Percentiles rank a stretch among this genome's conserved stretches.
phyloP scores from a whole-genome alignment of 345 rosid species.

The Hypericum perforatum region DNA sequence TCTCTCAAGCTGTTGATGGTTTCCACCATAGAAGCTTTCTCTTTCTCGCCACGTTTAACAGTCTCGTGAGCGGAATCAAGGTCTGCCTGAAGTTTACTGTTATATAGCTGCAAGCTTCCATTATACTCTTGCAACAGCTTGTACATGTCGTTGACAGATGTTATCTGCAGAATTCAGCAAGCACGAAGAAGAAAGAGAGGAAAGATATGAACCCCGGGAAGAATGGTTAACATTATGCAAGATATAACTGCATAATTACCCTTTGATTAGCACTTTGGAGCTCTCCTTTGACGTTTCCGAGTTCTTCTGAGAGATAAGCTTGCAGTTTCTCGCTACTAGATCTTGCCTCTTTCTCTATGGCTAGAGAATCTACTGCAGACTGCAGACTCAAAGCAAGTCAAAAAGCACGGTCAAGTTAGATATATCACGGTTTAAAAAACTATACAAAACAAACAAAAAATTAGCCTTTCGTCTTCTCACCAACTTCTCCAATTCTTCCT shows the following conservation, averaged over 20 bases:
- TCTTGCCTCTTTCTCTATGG: conserved; percentile 70
- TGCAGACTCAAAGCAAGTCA: conserved; percentile 17
- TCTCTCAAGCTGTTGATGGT: conserved; percentile 66
- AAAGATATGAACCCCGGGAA: not conserved
- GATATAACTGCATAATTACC: conserved; percentile 37
- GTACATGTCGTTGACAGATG: conserved; percentile 92
- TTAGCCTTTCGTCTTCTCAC: conserved; percentile 31
- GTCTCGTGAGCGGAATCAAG: conserved; percentile 71
- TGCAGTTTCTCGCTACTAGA: conserved; percentile 56
- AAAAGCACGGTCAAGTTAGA: conserved; percentile 7
- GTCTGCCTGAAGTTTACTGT: conserved; percentile 89
- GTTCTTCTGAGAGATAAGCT: conserved; percentile 68
- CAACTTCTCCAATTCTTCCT: conserved; percentile 80
- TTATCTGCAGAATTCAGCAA: conserved; percentile 44
- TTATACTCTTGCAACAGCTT: conserved; percentile 89
- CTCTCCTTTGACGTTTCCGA: conserved; percentile 69
- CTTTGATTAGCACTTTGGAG: conserved; percentile 86
- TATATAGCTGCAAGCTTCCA: conserved; percentile 86
- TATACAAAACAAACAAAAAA: not conserved
- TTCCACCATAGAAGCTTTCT: conserved; percentile 65
- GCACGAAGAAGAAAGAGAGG: not conserved
- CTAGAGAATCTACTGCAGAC: conserved; percentile 74
- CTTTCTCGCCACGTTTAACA: conserved; percentile 76
- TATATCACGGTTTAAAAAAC: not conserved
- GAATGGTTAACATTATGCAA: not conserved